Evolutionary conservation across 2,329 filamentous ascomycete genomes (phyloP).

Genomic region (Colletotrichum neosansevieriae): DNA sequence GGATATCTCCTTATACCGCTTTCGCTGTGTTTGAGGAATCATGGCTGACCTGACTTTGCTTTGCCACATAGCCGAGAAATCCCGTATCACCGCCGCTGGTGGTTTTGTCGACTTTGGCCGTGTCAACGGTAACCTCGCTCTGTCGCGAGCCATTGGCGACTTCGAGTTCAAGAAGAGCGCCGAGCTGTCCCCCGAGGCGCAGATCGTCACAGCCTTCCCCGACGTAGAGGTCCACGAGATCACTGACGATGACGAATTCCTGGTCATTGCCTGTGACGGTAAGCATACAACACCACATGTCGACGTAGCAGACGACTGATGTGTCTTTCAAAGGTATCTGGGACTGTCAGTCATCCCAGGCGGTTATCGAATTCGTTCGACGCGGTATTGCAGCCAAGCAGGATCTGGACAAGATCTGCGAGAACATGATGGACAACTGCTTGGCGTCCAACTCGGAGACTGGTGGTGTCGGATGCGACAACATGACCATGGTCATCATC

Average conservation of each 20-base stretch:
- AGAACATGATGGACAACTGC: slow-evolving; percentile 99
- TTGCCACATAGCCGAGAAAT: slow-evolving; percentile 82
- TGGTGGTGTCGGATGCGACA: slow-evolving; percentile 97
- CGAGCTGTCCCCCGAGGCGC: slow-evolving; percentile 95
- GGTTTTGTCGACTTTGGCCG: slow-evolving; percentile 98
- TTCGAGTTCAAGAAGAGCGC: slow-evolving; percentile 99
- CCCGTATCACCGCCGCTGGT: slow-evolving; percentile 93
- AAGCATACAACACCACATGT: slow-evolving; percentile 50
- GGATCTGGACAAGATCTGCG: slow-evolving; percentile 92
- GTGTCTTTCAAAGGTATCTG: slow-evolving; percentile 82
- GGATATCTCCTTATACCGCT: slow-evolving; percentile 44
- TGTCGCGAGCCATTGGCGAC: slow-evolving; percentile 97
- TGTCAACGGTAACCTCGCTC: slow-evolving; percentile 96
- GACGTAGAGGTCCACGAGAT: slow-evolving; percentile 94
- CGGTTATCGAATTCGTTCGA: slow-evolving; percentile 95
- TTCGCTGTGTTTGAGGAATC: background rate
- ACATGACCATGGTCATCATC: slow-evolving; percentile 98
- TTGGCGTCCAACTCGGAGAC: slow-evolving; percentile 98
- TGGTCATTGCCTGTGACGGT: slow-evolving; percentile 95
- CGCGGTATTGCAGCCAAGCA: slow-evolving; percentile 97
- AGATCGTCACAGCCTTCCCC: slow-evolving; percentile 97
- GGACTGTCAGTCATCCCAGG: slow-evolving; percentile 99
- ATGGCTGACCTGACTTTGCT: slow-evolving; percentile 20
- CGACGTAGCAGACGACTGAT: slow-evolving; percentile 6
- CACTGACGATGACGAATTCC: slow-evolving; percentile 93